Base-by-base conservation (phyloP, 352 stramenopile genomes). In the Stramenopiles sp. region DNA sequence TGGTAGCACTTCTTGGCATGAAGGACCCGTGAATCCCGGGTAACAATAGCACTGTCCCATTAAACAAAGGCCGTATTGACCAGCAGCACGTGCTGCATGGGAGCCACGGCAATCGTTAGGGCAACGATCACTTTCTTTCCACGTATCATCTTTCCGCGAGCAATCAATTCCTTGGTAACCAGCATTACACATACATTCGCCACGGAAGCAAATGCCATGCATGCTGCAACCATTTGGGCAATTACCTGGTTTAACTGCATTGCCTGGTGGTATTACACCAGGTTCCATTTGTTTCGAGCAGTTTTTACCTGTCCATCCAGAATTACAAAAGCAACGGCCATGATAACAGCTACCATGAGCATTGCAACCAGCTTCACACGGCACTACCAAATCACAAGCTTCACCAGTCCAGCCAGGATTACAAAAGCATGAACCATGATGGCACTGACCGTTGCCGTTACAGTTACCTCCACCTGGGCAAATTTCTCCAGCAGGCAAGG, bases 391-490 rank as follows among this genome's bases (percentile, higher is more conserved):
- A 33, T 4, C 4, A 20, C 65, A 76, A 33, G 4, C 65, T 4
- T 20, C 4, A 20, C 65, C 65, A 76, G 4, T 20, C 4, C 4
- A 20, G 13, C 65, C 65, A 76, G 65, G 65, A 20, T 76, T 76
- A 13, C 65, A 76, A 20, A 13, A 76, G 65, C 65, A 76, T 76
- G 4, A 13, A 13, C 65, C 65, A 76, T 33, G 4, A 76, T 76
- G 65, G 65, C 65, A 76, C 13, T 13, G 13, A 20, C 65, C 65
- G 4, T 76, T 4, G 4, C 13, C 4, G 65, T 76, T 76, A 20
- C 65, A 76, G 31, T 76, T 76, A n/a, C n/a, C n/a, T n/a, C n/a
- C n/a, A 13, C 13, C 65, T 76, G 65, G 65, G 65, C 65, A 76
- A 33, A 20, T 76, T 13, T 13, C 31, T 31, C 13, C 7, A 4